These are phyloP conservation scores for Trichoderma brevicompactum DNA, from an alignment of 2,329 filamentous ascomycete genomes.

Conservation along the genomic window DNA sequence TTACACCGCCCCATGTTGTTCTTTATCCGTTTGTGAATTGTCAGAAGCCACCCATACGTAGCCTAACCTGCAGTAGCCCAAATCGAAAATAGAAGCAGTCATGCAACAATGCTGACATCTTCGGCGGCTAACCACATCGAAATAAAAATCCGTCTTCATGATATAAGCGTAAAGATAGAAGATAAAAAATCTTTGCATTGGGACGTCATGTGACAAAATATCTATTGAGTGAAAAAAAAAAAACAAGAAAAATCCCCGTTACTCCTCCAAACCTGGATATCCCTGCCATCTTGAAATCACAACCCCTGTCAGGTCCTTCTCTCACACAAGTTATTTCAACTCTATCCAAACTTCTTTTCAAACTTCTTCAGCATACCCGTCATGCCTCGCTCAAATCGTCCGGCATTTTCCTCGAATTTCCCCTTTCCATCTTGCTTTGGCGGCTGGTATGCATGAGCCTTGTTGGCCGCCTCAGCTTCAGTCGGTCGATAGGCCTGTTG, in stretches of 20 bases:
- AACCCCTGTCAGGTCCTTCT: neutral
- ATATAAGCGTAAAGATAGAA: neutral
- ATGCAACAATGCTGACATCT: conserved; percentile 14
- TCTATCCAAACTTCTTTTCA: conserved; percentile 71
- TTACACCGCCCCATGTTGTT: neutral
- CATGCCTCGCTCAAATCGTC: conserved; percentile 70
- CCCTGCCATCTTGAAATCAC: conserved; percentile 12
- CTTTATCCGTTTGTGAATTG: neutral
- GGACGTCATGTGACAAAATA: conserved; percentile 8
- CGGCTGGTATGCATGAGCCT: conserved; percentile 47
- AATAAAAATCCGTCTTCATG: neutral
- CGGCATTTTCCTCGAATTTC: conserved; percentile 67
- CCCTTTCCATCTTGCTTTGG: conserved; percentile 52
- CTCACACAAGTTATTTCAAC: neutral
- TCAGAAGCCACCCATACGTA: neutral
- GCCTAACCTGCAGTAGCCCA: neutral
- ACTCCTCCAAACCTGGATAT: conserved; percentile 18
- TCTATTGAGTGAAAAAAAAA: neutral
- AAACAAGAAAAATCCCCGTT: neutral
- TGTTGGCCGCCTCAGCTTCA: conserved; percentile 55
- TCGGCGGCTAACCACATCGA: neutral
- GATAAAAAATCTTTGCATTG: neutral
- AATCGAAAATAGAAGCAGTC: conserved; percentile 12
- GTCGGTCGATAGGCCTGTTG: conserved; percentile 72
- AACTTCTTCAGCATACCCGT: conserved; percentile 76